Base-by-base conservation (phyloP, 441 rosid species). In the Populus trichocarpa region DNA sequence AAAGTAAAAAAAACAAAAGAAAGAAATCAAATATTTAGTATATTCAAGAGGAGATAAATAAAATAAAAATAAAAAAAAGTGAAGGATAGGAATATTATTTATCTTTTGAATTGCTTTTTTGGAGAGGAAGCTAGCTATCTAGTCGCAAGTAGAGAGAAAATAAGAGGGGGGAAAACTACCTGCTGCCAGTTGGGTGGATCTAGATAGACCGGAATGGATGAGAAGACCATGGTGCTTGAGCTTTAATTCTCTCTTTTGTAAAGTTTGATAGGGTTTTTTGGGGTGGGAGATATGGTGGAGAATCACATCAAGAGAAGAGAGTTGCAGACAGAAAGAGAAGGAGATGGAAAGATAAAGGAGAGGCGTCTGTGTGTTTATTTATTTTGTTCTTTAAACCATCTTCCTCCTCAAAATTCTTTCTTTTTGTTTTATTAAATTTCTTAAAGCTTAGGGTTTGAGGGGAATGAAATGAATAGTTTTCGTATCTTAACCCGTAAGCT, bases 161-260 rank as follows among this genome's bases (percentile, higher is more conserved):
- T 36, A 28, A 63, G 9, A 69, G 64, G 38, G 66, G 65, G 77
- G 68, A 77, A 69, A 50, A 33, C 26, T 82, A 88, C 93, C 85
- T 92, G 97, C 65, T 89, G 97, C 98, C 98, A 93, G 91, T 92
- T 92, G 86, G 92, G 78, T 74, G 96, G 93, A 90, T 91, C 98
- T 81, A 94, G 92, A 88, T 95, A 91, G 88, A 89, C 84, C 80
- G 95, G 97, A 82, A 92, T 83, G 81, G 98, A 93, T 66, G 96
- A 81, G 85, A 90, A 95, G 87, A 87, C 95, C 98, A 95, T 93
- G 86, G 87, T 78, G 83, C 82, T 84, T 78, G 81, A 81, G 83
- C 80, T 87, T 89, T 88, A 85, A 78, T 71, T 75, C 71, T 87
- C 81, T 88, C 83, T 83, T 88, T 88, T 77, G 85, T 79, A 88